These are phyloP conservation scores for Penicillium griseofulvum DNA, from an alignment of 2,329 filamentous ascomycete species.

Conservation along the genomic window DNA sequence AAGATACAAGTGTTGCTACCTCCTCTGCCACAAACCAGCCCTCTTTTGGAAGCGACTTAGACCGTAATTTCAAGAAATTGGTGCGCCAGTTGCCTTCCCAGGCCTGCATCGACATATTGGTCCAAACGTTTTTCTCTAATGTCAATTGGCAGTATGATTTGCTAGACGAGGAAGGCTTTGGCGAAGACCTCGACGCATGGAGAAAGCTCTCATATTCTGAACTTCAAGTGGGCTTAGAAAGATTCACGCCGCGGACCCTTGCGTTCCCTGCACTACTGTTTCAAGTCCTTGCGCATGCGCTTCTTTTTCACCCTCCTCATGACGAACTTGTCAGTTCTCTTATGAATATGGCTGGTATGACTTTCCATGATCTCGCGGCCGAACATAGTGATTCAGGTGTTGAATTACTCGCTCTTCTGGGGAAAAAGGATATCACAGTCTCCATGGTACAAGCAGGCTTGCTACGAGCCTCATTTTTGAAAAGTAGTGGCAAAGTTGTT, in stretches of 20 bases:
- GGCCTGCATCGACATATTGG: constrained; percentile 7
- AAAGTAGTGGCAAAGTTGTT: constrained; percentile 21
- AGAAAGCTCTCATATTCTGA: constrained; percentile 9
- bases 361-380: constrained; percentile 12
- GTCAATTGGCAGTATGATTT: constrained; percentile 20
- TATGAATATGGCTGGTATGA: constrained; percentile 10
- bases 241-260: constrained; percentile 1
- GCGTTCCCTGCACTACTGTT: constrained; percentile 18
- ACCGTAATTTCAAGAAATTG: constrained; percentile 4
- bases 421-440: constrained; percentile 12
- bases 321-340: constrained; percentile 9
- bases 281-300: constrained; percentile 19
- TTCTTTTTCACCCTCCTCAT: constrained; percentile 12
- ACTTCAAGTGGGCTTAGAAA: constrained; percentile 5
- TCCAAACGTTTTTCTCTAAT: constrained; percentile 11
- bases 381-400: constrained; percentile 15
- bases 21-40: neutral
- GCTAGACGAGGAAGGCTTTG: constrained; percentile 14
- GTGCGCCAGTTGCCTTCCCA: constrained; percentile 12
- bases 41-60: neutral
- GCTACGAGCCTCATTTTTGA: constrained; percentile 20
- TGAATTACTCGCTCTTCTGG: constrained; percentile 8
- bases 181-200: constrained; percentile 8
- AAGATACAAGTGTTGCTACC: neutral
- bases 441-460: constrained; percentile 16